These are phyloP conservation scores for Triglochin maritima DNA, from an alignment of 106 monocot genomes.

Conservation along the genomic window DNA sequence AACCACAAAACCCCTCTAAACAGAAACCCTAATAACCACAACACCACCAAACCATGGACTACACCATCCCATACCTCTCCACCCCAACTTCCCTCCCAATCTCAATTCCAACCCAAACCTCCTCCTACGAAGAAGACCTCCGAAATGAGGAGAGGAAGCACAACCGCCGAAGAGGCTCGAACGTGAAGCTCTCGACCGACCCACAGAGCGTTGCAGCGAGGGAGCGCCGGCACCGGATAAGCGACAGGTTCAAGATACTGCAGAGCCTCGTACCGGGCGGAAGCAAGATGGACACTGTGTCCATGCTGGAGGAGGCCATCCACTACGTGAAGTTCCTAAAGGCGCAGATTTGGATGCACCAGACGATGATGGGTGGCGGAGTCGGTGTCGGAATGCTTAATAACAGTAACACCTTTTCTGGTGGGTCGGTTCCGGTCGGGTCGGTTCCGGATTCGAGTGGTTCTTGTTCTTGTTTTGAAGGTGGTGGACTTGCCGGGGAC, in stretches of 20 bases:
- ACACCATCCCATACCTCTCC: not conserved
- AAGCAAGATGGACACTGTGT: slow-evolving; percentile 84
- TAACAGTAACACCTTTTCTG: no score
- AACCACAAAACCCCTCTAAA: not conserved
- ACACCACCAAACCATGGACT: not conserved
- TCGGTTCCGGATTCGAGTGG: no score
- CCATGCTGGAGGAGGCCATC: slow-evolving; percentile 83
- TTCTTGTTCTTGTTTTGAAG: no score
- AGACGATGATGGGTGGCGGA: slow-evolving; percentile 12
- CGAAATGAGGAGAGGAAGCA: not conserved
- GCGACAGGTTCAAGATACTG: slow-evolving; percentile 55
- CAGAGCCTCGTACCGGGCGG: slow-evolving; percentile 76
- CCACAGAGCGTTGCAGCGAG: slow-evolving; percentile 80
- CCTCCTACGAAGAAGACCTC: not conserved
- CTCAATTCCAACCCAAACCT: not conserved
- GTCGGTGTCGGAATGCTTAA: no score
- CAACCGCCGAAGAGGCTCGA: slow-evolving; percentile 8
- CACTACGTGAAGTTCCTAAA: slow-evolving; percentile 84
- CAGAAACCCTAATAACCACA: not conserved
- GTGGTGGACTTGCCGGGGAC: no score
- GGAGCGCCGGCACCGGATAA: slow-evolving; percentile 64
- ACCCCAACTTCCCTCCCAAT: no score
- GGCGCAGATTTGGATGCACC: slow-evolving; percentile 53
- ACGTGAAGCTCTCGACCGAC: slow-evolving; percentile 66
- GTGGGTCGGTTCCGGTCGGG: no score